Percentiles rank a stretch among this genome's conserved stretches.
Conservation (phyloP, 768 basidiomycete genomes). For the Solioccasus polychromus region DNA sequence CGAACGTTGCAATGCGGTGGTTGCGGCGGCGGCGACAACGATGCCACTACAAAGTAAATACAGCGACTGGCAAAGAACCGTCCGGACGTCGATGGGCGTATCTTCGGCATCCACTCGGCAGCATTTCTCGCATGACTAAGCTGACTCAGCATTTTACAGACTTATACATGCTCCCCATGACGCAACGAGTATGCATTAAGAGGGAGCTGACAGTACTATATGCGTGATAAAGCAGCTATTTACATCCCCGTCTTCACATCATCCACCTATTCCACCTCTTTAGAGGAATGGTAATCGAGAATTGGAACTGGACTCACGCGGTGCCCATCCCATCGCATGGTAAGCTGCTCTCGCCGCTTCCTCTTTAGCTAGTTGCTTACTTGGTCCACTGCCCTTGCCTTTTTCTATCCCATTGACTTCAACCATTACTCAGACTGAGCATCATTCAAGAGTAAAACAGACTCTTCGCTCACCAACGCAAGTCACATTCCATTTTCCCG, state of each 20-base stretch:
- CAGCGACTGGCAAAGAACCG: constrained; percentile 17
- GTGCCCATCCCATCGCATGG: constrained; percentile 73
- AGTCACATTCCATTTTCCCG: constrained; percentile 61
- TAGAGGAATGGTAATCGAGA: background rate
- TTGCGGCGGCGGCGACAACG: background rate
- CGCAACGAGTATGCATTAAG: too few species aligned
- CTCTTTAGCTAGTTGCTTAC: constrained; percentile 76
- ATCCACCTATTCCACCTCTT: constrained; percentile 16
- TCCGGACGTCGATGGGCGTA: constrained; percentile 16
- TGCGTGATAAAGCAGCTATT: too few species aligned
- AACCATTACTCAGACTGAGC: constrained; percentile 3
- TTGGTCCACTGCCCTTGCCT: constrained; percentile 61
- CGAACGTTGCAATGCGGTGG: constrained; percentile 1
- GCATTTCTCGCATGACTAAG: constrained; percentile 22
- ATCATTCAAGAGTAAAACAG: background rate
- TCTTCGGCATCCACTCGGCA: constrained; percentile 28
- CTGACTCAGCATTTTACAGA: too few species aligned
- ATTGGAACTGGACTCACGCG: constrained; percentile 28
- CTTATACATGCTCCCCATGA: too few species aligned
- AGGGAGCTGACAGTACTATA: too few species aligned
- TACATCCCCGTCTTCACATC: too few species aligned
- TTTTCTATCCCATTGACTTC: constrained; percentile 69
- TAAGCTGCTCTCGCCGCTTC: constrained; percentile 72
- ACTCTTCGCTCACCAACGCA: constrained; percentile 57
- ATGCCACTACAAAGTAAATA: too few species aligned